phyloP scores from a whole-genome alignment of 768 basidiomycete species.

The Tubosaeta sp. region DNA sequence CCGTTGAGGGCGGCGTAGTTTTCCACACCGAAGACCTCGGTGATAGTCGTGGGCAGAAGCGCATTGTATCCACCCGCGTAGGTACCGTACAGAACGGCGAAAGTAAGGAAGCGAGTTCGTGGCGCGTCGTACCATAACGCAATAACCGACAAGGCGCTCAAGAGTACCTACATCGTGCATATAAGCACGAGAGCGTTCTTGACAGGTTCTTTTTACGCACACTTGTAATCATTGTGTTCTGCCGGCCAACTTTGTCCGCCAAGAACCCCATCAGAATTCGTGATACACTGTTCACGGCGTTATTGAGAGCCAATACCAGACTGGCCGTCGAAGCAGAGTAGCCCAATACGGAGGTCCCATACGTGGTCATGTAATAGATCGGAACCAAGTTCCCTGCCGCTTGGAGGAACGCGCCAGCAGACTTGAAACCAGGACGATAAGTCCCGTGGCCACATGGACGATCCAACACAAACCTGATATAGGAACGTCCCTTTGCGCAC shows the following conservation, averaged over 20 bases:
- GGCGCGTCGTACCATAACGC: background rate
- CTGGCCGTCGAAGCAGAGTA: background rate
- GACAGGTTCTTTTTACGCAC: background rate
- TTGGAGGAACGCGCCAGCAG: background rate
- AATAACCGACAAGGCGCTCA: background rate
- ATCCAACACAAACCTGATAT: slow-evolving; percentile 2
- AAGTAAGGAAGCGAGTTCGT: background rate
- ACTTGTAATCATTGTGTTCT: background rate
- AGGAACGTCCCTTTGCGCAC: background rate
- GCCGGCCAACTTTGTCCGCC: slow-evolving; percentile 1
- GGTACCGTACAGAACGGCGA: background rate
- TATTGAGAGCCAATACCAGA: slow-evolving; percentile 1
- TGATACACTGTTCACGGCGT: background rate
- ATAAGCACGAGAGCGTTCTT: background rate
- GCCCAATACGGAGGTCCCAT: background rate
- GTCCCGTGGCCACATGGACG: background rate
- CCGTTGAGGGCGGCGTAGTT: background rate
- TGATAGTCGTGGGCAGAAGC: slow-evolving; percentile 1
- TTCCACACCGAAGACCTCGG: slow-evolving; percentile 4
- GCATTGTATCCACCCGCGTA: slow-evolving; percentile 1
- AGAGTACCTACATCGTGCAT: background rate
- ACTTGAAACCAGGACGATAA: background rate
- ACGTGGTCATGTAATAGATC: background rate
- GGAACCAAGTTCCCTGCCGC: slow-evolving; percentile 1
- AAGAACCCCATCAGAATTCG: slow-evolving; percentile 1